Conservation (phyloP, 306 rosid species). For the Glycyrrhiza uralensis region DNA sequence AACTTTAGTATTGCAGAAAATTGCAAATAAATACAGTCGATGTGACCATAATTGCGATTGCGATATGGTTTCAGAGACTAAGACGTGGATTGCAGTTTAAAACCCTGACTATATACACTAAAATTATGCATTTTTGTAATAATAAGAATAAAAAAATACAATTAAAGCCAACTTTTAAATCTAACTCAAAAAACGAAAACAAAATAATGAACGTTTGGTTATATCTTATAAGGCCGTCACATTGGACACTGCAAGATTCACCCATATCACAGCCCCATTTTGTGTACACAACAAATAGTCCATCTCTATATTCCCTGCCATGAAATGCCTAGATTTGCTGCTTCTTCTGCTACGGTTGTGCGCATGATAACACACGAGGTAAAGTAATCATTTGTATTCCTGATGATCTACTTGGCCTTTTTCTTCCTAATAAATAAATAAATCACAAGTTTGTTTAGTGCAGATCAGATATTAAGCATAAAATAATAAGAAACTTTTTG, state of each 20-base stretch:
- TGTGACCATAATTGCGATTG: too few relatives aligned
- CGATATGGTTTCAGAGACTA: too few relatives aligned
- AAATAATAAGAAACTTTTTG: slow-evolving; percentile 64
- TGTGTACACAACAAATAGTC: slow-evolving; percentile 6
- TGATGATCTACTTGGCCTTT: slow-evolving; percentile 39
- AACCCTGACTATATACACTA: too few relatives aligned
- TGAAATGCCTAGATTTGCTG: slow-evolving; percentile 32
- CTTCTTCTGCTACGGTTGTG: slow-evolving; percentile 16
- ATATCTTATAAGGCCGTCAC: too few relatives aligned
- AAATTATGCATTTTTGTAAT: too few relatives aligned
- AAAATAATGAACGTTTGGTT: too few relatives aligned
- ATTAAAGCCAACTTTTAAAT: too few relatives aligned
- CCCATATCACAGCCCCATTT: slow-evolving; percentile 22
- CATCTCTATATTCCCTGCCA: neutral
- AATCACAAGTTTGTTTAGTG: slow-evolving; percentile 32
- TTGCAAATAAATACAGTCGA: too few relatives aligned
- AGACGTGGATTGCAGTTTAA: too few relatives aligned
- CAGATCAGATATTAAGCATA: slow-evolving; percentile 39
- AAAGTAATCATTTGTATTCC: slow-evolving; percentile 30
- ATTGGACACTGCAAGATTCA: slow-evolving; percentile 2
- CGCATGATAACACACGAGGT: slow-evolving; percentile 39
- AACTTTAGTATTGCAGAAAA: too few relatives aligned
- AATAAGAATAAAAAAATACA: too few relatives aligned
- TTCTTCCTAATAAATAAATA: slow-evolving; percentile 27
- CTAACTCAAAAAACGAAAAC: too few relatives aligned